These are phyloP conservation scores for Coprinellus micaceus DNA, from an alignment of 768 basidiomycete genomes.

Conservation along the genomic window DNA sequence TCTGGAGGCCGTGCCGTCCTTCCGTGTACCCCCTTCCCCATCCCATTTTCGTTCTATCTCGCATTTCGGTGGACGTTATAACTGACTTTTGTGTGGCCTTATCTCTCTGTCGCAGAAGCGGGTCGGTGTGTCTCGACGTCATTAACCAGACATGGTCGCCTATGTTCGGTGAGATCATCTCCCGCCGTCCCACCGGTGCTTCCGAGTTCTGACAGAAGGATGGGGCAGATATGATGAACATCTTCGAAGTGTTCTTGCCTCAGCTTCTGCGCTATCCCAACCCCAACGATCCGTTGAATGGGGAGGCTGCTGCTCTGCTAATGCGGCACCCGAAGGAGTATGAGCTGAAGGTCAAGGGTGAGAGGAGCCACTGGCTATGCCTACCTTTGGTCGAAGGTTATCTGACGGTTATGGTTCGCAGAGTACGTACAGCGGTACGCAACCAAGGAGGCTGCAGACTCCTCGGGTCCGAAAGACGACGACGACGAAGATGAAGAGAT, in stretches of 20 bases:
- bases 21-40: neutral
- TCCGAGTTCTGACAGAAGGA: neutral
- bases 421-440: slow-evolving; percentile 97
- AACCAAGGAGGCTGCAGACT: slow-evolving; percentile 85
- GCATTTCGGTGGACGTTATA: too few relatives aligned
- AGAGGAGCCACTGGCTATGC: slow-evolving; percentile 19
- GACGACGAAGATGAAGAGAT: slow-evolving; percentile 81
- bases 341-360: slow-evolving; percentile 89
- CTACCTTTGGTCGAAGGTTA: neutral
- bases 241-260: slow-evolving; percentile 97
- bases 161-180: slow-evolving; percentile 80
- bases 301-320: slow-evolving; percentile 93
- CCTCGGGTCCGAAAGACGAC: slow-evolving; percentile 58
- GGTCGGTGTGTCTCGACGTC: slow-evolving; percentile 96
- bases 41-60: neutral
- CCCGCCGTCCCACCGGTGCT: neutral
- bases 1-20: too few relatives aligned
- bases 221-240: slow-evolving; percentile 92
- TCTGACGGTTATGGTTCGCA: slow-evolving; percentile 24
- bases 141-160: slow-evolving; percentile 99
- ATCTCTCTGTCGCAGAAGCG: slow-evolving; percentile 56
- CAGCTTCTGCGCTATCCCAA: slow-evolving; percentile 97
- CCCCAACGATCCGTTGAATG: slow-evolving; percentile 96
- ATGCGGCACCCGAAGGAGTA: slow-evolving; percentile 98
- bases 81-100: too few relatives aligned